A percentile compares a stretch with the other conserved stretches of the same genome.
Evolutionary conservation across 2,329 filamentous ascomycete genomes (phyloP).

Genomic region (Microdochium trichocladiopsis): DNA sequence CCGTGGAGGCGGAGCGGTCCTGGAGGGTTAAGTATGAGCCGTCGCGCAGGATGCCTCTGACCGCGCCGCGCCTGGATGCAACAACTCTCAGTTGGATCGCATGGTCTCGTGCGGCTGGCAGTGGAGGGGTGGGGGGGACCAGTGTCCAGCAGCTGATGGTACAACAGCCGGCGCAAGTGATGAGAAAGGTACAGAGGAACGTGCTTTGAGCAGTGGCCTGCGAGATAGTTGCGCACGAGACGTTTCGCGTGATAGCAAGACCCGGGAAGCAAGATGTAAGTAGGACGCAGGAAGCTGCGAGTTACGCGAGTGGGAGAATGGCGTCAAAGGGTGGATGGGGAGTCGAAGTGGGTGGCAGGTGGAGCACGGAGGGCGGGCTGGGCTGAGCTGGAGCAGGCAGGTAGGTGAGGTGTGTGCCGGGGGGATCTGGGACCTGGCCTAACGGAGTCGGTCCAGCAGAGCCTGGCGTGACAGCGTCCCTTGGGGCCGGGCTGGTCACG

Average conservation of each 20-base stretch:
- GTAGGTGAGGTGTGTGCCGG: background rate
- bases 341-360: background rate
- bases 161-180: background rate
- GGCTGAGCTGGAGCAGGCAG: background rate
- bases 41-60: background rate
- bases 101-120: background rate
- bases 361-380: background rate
- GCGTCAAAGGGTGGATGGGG: background rate
- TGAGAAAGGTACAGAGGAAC: background rate
- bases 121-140: background rate
- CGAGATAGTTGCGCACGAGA: too few relatives aligned
- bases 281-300: background rate
- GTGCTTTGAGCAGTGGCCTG: too few relatives aligned
- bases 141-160: too few relatives aligned
- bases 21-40: background rate
- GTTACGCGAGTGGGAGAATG: background rate
- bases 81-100: background rate
- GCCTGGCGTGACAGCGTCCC: background rate
- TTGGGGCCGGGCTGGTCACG: too few relatives aligned
- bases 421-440: background rate
- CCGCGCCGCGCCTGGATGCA: background rate
- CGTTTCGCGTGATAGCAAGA: too few relatives aligned
- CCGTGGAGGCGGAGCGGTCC: conserved; percentile 4
- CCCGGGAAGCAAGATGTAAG: too few relatives aligned
- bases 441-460: background rate